Evolutionary conservation across 176 grass and related monocot species (phyloP).

Genomic region (Hyparrhenia diplandra): DNA sequence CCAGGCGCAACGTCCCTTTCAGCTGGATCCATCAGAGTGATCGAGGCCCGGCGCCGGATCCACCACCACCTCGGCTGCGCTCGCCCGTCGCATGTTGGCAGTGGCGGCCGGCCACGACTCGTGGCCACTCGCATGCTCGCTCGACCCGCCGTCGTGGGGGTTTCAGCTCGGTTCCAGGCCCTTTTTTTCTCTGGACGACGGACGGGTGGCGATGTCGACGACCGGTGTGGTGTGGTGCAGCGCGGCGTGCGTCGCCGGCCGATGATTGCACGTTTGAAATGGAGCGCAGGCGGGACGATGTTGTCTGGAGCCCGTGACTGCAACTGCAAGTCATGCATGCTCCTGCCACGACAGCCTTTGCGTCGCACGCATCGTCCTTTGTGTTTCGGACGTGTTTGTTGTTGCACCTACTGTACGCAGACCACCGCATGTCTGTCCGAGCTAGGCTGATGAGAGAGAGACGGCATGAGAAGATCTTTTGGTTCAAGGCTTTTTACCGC

Average conservation of each 20-base stretch:
- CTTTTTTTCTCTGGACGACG: too few relatives aligned
- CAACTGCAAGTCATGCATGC: neutral
- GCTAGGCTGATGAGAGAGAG: too few relatives aligned
- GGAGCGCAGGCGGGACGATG: neutral
- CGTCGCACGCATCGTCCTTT: too few relatives aligned
- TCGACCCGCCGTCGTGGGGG: slow-evolving; percentile 19
- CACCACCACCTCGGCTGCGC: neutral
- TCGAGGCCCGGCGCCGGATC: neutral
- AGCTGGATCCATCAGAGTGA: neutral
- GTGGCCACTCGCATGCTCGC: neutral
- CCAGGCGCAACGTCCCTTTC: slow-evolving; percentile 4
- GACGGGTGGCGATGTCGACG: too few relatives aligned
- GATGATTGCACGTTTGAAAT: slow-evolving; percentile 35
- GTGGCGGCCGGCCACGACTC: neutral
- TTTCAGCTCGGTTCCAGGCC: neutral
- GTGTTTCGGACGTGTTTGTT: too few relatives aligned
- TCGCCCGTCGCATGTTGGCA: neutral
- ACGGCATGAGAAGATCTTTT: too few relatives aligned
- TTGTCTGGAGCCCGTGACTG: slow-evolving; percentile 1
- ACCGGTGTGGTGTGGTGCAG: too few relatives aligned
- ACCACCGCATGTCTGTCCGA: too few relatives aligned
- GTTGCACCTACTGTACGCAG: too few relatives aligned
- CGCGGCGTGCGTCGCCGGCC: neutral
- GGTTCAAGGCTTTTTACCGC: too few relatives aligned
- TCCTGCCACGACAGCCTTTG: too few relatives aligned